These are phyloP conservation scores for Jacaranda copaia DNA, from an alignment of 257 asterid species.

Conservation along the genomic window DNA sequence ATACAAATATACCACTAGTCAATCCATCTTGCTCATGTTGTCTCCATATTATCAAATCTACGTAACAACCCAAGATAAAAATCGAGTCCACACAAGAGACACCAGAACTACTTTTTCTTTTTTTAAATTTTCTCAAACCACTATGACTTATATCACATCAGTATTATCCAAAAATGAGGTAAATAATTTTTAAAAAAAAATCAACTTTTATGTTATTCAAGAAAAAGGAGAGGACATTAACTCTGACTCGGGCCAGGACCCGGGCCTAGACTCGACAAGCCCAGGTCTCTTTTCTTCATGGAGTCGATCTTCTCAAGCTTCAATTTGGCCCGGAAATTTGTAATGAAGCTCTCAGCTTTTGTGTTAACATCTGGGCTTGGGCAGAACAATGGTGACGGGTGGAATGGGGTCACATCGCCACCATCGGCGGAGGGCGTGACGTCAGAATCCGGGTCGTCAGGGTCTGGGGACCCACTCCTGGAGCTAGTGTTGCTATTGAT, in stretches of 20 bases:
- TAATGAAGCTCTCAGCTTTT: constrained; percentile 87
- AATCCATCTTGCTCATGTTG: neutral
- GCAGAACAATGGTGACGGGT: constrained; percentile 68
- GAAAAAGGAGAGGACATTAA: neutral
- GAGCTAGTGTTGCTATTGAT: constrained; percentile 71
- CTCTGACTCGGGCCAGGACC: constrained; percentile 46
- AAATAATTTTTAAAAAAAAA: constrained; percentile 20
- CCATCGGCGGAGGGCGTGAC: constrained; percentile 60
- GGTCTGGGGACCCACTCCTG: constrained; percentile 77
- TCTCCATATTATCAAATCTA: neutral
- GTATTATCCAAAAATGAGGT: constrained; percentile 5
- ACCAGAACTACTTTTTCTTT: neutral
- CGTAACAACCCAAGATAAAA: neutral
- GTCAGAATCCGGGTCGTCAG: constrained; percentile 67
- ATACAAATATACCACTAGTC: neutral
- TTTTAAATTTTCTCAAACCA: neutral
- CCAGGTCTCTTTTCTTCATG: constrained; percentile 49
- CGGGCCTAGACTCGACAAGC: constrained; percentile 53
- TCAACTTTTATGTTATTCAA: neutral
- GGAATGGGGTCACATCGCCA: constrained; percentile 47
- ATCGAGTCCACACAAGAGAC: neutral
- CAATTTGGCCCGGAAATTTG: constrained; percentile 61
- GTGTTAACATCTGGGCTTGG: constrained; percentile 89
- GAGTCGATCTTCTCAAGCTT: constrained; percentile 58
- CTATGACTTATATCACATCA: neutral